Evolutionary conservation across 2,329 filamentous ascomycete species (phyloP).

Genomic region (Penicillium occitanis): DNA sequence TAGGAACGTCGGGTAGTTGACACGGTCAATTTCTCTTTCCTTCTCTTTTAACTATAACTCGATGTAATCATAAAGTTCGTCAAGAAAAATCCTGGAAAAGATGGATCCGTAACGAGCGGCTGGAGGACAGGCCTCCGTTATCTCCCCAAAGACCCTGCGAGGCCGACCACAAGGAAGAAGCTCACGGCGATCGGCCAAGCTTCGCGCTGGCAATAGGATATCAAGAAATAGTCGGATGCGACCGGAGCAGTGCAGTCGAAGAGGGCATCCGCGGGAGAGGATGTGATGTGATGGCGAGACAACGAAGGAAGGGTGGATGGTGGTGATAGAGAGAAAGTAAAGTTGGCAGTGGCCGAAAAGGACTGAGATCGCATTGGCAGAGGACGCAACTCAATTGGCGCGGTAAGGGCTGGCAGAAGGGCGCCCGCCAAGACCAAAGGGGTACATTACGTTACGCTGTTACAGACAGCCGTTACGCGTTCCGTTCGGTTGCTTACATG

Average conservation of each 20-base stretch:
- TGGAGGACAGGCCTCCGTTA: constrained; percentile 45
- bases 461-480: constrained; percentile 1
- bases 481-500: not conserved
- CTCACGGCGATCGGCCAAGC: constrained; percentile 32
- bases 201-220: constrained; percentile 29
- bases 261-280: constrained; percentile 33
- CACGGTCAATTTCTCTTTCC: not conserved
- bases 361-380: not conserved
- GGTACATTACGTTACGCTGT: not conserved
- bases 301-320: constrained; percentile 22
- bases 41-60: not conserved
- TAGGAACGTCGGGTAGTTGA: no score
- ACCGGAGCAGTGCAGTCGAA: constrained; percentile 29
- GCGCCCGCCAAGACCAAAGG: constrained; percentile 23
- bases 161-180: constrained; percentile 28
- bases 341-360: constrained; percentile 24
- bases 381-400: not conserved
- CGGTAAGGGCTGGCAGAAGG: constrained; percentile 24
- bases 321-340: constrained; percentile 18
- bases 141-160: constrained; percentile 33
- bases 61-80: not conserved
- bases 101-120: constrained; percentile 38
- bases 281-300: constrained; percentile 28
- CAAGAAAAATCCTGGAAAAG: not conserved
- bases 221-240: constrained; percentile 27